Percentiles rank a stretch among this genome's conserved stretches.
These are phyloP conservation scores for Sclerotinia minor DNA, from an alignment of 2,329 filamentous ascomycete species.

Conservation along the genomic window DNA sequence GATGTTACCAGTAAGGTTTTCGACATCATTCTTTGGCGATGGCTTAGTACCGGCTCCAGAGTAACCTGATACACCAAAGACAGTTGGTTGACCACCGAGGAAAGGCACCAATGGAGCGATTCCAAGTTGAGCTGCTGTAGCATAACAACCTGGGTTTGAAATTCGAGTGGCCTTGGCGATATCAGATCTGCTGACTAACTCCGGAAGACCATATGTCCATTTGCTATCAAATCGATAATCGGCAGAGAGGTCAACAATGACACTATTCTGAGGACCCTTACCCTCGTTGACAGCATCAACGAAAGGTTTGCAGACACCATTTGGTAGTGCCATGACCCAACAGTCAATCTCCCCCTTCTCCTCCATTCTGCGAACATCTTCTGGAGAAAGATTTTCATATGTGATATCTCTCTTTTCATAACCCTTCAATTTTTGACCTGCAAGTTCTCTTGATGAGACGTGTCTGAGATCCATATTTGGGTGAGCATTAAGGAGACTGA, in stretches of 20 bases:
- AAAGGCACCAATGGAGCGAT: constrained; percentile 78
- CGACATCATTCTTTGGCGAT: constrained; percentile 87
- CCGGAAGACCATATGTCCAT: constrained; percentile 90
- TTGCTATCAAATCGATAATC: constrained; percentile 86
- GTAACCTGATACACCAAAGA: constrained; percentile 93
- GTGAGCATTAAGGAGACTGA: constrained; percentile 83
- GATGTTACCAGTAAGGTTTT: constrained; percentile 80
- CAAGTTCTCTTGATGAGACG: constrained; percentile 90
- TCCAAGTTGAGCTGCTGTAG: constrained; percentile 86
- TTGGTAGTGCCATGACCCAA: constrained; percentile 97
- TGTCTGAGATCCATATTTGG: constrained; percentile 86
- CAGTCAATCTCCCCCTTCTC: constrained; percentile 84
- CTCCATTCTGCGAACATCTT: constrained; percentile 84
- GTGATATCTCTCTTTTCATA: constrained; percentile 90
- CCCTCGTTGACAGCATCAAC: constrained; percentile 82
- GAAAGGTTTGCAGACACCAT: constrained; percentile 90
- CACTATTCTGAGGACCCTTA: constrained; percentile 60
- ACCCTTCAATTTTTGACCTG: constrained; percentile 80
- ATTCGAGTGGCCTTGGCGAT: constrained; percentile 81
- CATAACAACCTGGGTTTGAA: constrained; percentile 92
- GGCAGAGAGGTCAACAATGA: constrained; percentile 93
- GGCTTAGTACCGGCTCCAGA: constrained; percentile 94
- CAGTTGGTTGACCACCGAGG: constrained; percentile 74
- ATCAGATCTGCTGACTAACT: constrained; percentile 73
- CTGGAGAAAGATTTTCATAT: constrained; percentile 85